These are phyloP conservation scores for Angophora floribunda DNA, from an alignment of 345 rosid species.

Conservation along the genomic window DNA sequence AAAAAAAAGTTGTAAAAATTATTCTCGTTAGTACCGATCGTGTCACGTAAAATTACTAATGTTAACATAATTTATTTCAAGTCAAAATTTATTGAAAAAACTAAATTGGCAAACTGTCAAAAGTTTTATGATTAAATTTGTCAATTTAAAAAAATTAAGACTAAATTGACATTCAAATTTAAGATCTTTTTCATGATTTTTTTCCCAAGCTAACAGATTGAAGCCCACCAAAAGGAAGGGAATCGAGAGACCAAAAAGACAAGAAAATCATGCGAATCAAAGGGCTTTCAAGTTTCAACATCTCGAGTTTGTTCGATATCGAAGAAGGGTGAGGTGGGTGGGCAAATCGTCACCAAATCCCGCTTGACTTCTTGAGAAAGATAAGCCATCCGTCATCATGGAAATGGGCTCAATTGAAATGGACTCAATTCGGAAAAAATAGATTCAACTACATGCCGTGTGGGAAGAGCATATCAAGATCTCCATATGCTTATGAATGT, in stretches of 20 bases:
- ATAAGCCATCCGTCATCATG: not conserved
- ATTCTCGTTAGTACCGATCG: rapidly evolving
- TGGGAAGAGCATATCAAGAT: too few relatives aligned
- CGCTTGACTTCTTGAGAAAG: not conserved
- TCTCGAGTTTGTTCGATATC: not conserved
- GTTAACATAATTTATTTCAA: rapidly evolving
- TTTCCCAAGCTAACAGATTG: not conserved
- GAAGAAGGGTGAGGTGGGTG: not conserved
- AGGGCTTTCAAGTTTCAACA: not conserved
- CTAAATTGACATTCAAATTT: rapidly evolving
- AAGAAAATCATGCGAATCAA: not conserved
- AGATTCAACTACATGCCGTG: too few relatives aligned
- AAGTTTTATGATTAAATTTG: not conserved
- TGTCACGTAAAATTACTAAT: rapidly evolving
- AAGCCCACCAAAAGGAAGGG: not conserved
- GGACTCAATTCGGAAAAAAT: not conserved
- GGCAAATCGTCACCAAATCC: not conserved
- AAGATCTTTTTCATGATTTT: not conserved
- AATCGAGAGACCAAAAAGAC: not conserved
- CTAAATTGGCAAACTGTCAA: not conserved
- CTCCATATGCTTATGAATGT: not conserved
- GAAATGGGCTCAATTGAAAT: not conserved
- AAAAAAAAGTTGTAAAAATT: not conserved
- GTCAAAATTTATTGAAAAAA: not conserved
- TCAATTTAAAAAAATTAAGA: not conserved